A percentile compares a stretch with the other conserved stretches of the same genome.
Conservation (phyloP, 1,284 basidiomycete genomes). For the Cystobasidium slooffiae region DNA sequence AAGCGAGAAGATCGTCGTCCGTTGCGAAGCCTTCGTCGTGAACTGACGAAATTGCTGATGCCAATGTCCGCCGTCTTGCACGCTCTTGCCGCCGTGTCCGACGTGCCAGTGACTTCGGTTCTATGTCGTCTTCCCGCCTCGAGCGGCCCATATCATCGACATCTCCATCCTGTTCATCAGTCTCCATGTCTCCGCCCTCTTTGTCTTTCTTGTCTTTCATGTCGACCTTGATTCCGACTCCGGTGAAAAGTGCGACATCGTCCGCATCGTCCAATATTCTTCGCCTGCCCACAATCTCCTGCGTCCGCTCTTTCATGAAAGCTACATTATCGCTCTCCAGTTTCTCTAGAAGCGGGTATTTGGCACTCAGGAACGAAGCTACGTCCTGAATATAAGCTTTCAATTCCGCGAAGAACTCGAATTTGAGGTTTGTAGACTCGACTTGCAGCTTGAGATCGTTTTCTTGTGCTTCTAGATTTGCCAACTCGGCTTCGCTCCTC, state of each 20-base stretch:
- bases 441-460: slow-evolving; percentile 79
- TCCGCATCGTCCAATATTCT: slow-evolving; percentile 76
- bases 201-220: slow-evolving; percentile 27
- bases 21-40: slow-evolving; percentile 85
- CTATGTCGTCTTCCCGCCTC: slow-evolving; percentile 34
- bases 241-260: slow-evolving; percentile 76
- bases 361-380: slow-evolving; percentile 86
- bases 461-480: slow-evolving; percentile 74
- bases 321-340: slow-evolving; percentile 80
- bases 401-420: slow-evolving; percentile 84
- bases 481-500: slow-evolving; percentile 65
- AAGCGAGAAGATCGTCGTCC: slow-evolving; percentile 70
- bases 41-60: slow-evolving; percentile 58
- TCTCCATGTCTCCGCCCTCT: slow-evolving; percentile 50
- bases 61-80: slow-evolving; percentile 60
- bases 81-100: slow-evolving; percentile 61
- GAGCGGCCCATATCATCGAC: slow-evolving; percentile 68
- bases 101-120: slow-evolving; percentile 49
- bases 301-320: slow-evolving; percentile 70
- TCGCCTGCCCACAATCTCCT: slow-evolving; percentile 69
- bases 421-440: slow-evolving; percentile 74
- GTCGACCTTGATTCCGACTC: slow-evolving; percentile 56
- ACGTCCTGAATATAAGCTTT: slow-evolving; percentile 84
- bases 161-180: slow-evolving; percentile 56
- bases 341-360: slow-evolving; percentile 82